phyloP scores from a whole-genome alignment of 345 rosid species.

The Kernera saxatilis region DNA sequence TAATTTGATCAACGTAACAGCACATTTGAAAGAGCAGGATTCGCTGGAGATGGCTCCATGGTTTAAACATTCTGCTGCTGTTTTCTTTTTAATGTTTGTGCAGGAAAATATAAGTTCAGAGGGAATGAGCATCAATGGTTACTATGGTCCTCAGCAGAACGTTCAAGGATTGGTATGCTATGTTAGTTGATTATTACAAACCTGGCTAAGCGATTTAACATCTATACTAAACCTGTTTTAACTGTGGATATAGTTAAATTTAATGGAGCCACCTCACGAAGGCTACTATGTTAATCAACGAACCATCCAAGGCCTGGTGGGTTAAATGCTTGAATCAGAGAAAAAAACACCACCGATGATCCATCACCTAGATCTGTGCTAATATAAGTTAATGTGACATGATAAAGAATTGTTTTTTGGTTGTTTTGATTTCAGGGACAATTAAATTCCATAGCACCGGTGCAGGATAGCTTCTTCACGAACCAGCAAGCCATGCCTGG shows the following conservation, averaged over 20 bases:
- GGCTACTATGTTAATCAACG: slow-evolving; percentile 54
- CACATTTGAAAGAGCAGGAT: not conserved
- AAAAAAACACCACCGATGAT: not conserved
- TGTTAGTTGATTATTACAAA: not conserved
- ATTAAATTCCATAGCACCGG: slow-evolving; percentile 38
- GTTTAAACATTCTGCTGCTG: not conserved
- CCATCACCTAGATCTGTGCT: not conserved
- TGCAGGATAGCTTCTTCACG: slow-evolving; percentile 44
- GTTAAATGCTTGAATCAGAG: slow-evolving; percentile 10
- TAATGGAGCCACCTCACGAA: slow-evolving; percentile 70
- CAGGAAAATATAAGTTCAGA: slow-evolving; percentile 49
- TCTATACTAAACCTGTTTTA: slow-evolving; percentile 2
- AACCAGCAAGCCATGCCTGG: slow-evolving; percentile 52
- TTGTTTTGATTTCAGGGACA: slow-evolving; percentile 41
- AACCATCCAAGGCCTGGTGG: slow-evolving; percentile 48
- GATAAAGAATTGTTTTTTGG: not conserved
- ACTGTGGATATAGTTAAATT: slow-evolving; percentile 47
- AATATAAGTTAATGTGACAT: not conserved
- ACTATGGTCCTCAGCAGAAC: slow-evolving; percentile 46
- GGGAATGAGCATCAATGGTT: slow-evolving; percentile 43
- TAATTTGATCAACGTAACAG: not conserved
- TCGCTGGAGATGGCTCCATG: not conserved
- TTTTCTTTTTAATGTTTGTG: slow-evolving; percentile 2
- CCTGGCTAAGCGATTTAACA: not conserved
- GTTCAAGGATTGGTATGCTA: slow-evolving; percentile 55